These are phyloP conservation scores for Mycena latifolia DNA, from an alignment of 768 basidiomycete species.

Conservation along the genomic window DNA sequence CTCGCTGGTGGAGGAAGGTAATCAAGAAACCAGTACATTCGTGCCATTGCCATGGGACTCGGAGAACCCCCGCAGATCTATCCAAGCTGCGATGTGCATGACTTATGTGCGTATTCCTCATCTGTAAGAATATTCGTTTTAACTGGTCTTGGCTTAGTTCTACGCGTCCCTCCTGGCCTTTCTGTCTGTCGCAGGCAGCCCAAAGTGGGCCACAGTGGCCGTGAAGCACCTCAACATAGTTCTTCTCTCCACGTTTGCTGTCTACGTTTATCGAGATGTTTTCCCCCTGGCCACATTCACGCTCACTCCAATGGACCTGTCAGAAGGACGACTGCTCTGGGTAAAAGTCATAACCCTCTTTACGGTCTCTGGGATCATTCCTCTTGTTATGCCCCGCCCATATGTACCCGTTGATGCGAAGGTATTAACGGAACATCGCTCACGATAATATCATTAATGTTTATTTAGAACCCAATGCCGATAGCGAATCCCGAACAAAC, in stretches of 20 bases:
- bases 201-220: constrained; percentile 26
- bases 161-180: constrained; percentile 30
- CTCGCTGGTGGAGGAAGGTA: constrained; percentile 16
- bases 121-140: background rate
- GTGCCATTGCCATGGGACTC: too few species aligned
- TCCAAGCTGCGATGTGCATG: constrained; percentile 7
- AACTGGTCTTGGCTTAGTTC: constrained; percentile 14
- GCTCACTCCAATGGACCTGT: constrained; percentile 57
- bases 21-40: constrained; percentile 1
- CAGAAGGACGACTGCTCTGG: constrained; percentile 64
- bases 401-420: constrained; percentile 67
- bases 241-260: constrained; percentile 47
- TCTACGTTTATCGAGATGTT: constrained; percentile 69
- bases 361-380: constrained; percentile 59
- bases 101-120: constrained; percentile 26
- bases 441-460: background rate
- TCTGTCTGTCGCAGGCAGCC: constrained; percentile 10
- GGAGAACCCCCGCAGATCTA: background rate
- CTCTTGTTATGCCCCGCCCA: constrained; percentile 63
- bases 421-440: constrained; percentile 40
- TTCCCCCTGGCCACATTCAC: constrained; percentile 70
- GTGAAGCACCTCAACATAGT: constrained; percentile 38
- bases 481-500: constrained; percentile 61
- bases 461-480: constrained; percentile 45
- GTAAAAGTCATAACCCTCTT: constrained; percentile 57